These are phyloP conservation scores for Neurospora crassa DNA, from an alignment of 2,329 filamentous ascomycete species.

Conservation along the genomic window DNA sequence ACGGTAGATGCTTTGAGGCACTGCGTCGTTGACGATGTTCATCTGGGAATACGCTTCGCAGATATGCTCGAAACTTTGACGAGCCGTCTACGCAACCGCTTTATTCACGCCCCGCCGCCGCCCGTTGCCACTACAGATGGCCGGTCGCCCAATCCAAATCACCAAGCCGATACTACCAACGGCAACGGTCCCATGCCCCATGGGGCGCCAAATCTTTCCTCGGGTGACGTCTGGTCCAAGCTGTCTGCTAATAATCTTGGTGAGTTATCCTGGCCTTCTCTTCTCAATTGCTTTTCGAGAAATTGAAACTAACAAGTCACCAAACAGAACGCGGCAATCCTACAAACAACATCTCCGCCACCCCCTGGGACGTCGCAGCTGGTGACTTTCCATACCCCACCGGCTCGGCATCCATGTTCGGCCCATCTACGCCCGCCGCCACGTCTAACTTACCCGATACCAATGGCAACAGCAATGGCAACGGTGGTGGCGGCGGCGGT, in stretches of 20 bases:
- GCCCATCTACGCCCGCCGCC: slow-evolving; percentile 40
- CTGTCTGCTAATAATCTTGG: background rate
- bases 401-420: slow-evolving; percentile 37
- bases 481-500: background rate
- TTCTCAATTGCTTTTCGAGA: background rate
- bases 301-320: background rate
- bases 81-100: slow-evolving; percentile 61
- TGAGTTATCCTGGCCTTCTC: background rate
- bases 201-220: background rate
- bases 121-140: slow-evolving; percentile 21
- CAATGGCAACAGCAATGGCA: slow-evolving; percentile 8
- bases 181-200: slow-evolving; percentile 10
- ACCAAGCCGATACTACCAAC: slow-evolving; percentile 17
- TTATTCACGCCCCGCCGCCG: slow-evolving; percentile 54
- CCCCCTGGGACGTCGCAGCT: slow-evolving; percentile 48
- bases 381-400: slow-evolving; percentile 45
- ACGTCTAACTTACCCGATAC: slow-evolving; percentile 13
- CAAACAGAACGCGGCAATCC: slow-evolving; percentile 27
- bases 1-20: slow-evolving; percentile 66
- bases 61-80: slow-evolving; percentile 74
- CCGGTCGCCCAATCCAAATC: slow-evolving; percentile 21
- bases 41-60: slow-evolving; percentile 75
- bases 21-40: slow-evolving; percentile 77
- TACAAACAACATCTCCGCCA: slow-evolving; percentile 49
- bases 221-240: background rate